Evolutionary conservation across 2,329 filamentous ascomycete genomes (phyloP), one percentile per base, ranked within the genome.

Genomic region (Verticillium dahliae): DNA sequence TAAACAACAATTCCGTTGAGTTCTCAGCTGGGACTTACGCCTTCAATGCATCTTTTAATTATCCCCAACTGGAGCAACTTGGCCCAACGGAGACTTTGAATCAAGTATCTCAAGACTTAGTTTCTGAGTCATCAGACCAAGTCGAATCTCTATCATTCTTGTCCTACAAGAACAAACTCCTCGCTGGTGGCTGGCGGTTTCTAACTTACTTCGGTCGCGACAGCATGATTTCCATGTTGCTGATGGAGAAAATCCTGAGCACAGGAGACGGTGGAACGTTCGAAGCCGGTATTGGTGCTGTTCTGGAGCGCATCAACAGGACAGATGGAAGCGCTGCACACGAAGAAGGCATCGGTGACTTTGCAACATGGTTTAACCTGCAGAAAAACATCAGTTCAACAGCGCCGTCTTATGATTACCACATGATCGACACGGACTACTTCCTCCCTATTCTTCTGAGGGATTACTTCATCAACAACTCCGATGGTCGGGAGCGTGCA

Each of bases 131-230:
- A 35, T 71, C 77, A 0, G 78, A 77, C 45, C 76, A 84, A 60
- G 78, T 80, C 1, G 76, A 75, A 0, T 84, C 85, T 0, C 72
- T 89, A 0, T 83, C 85, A 0, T 89, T 89, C 70, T 73, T 89
- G 4, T 88, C 86, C 0, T 89, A 88, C 65, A 82, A 77, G 0
- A 75, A 84, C 37, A 89, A 89, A 65, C 74, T 89, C 0, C 75
- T 87, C 2, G 86, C 87, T 1, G 86, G 86, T 11, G 85, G 83
- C 4, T 89, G 85, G 86, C 75, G 85, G 1, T 89, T 88, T 66
- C 70, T 89, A 55, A 89, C 86, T 0, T 89, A 89, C 67, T 89
- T 89, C 71, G 86, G 85, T 0, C 80, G 86, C 11, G 86, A 90
- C 67, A 85, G 81, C 63, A 85, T 88, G 78, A 86, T 89, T 45